Conservation (phyloP, 768 basidiomycete species). For the Podaxis mareebaensis region DNA sequence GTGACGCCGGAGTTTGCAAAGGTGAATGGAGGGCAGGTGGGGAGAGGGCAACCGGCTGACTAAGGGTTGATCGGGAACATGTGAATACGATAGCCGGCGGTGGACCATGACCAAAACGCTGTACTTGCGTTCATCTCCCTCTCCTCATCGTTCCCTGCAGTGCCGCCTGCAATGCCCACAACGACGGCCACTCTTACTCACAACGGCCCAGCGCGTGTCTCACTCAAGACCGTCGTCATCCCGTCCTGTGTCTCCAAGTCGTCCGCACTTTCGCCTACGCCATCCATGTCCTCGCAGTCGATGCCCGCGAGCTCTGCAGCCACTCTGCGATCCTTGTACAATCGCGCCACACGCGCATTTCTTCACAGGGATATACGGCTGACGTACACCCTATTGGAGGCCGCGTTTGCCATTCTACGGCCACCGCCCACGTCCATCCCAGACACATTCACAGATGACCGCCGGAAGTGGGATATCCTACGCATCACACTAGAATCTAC, state of each 20-base stretch:
- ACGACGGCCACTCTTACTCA: slow-evolving; percentile 18
- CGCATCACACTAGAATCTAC: slow-evolving; percentile 82
- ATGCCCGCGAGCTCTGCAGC: slow-evolving; percentile 30
- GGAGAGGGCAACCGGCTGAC: background rate
- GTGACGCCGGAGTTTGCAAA: background rate
- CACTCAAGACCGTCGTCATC: slow-evolving; percentile 15
- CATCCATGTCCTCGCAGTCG: background rate
- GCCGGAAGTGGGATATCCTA: slow-evolving; percentile 87
- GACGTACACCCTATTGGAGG: slow-evolving; percentile 62
- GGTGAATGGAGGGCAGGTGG: background rate
- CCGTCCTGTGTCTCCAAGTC: slow-evolving; percentile 4
- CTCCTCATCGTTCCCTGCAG: background rate
- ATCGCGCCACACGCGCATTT: slow-evolving; percentile 77
- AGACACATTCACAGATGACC: slow-evolving; percentile 50
- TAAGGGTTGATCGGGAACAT: slow-evolving; percentile 18
- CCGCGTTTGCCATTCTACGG: slow-evolving; percentile 66
- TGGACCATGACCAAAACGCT: background rate
- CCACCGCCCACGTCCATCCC: slow-evolving; percentile 31
- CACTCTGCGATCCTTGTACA: slow-evolving; percentile 71
- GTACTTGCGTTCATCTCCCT: background rate
- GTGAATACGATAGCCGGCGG: slow-evolving; percentile 16
- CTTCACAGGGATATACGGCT: slow-evolving; percentile 71
- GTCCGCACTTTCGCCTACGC: background rate
- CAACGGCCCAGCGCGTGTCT: slow-evolving; percentile 8
- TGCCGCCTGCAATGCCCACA: slow-evolving; percentile 20